Conservation (phyloP, 306 rosid species). For the Lathyrus sativus region DNA sequence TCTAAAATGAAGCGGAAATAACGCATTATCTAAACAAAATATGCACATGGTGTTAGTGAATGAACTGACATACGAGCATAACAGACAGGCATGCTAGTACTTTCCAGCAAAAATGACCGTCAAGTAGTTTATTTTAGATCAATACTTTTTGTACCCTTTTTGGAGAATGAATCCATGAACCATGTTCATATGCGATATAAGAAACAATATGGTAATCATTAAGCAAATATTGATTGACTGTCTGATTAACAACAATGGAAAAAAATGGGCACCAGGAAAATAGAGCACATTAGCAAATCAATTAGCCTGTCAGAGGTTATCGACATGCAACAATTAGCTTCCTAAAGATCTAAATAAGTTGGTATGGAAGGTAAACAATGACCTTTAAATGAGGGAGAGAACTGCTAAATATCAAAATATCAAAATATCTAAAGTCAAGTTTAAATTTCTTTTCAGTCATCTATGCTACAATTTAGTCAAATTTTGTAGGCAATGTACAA, state of each 20-base stretch:
- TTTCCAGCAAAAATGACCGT: neutral
- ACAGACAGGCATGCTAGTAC: conserved; percentile 1
- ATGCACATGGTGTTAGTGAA: neutral
- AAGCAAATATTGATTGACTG: conserved; percentile 11
- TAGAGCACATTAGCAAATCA: conserved; percentile 4
- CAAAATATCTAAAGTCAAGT: neutral
- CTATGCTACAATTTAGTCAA: neutral
- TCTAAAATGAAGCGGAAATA: neutral
- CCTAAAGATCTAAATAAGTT: neutral
- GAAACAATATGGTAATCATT: neutral
- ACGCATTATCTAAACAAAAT: neutral
- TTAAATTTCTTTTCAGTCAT: neutral
- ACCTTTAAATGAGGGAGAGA: conserved; percentile 3
- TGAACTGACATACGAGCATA: neutral
- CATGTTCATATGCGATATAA: conserved; percentile 10
- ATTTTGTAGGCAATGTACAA: neutral
- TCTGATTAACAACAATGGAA: conserved; percentile 16
- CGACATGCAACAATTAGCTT: neutral
- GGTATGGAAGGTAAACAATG: neutral
- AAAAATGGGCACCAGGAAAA: neutral
- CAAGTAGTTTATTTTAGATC: neutral
- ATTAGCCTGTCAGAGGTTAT: neutral
- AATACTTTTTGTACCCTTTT: neutral
- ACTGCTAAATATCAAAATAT: neutral
- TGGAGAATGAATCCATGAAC: conserved; percentile 6